Evolutionary conservation across 495 filamentous ascomycete genomes (phyloP), one percentile per base, ranked within the genome.

Genomic region (Evansstolkia leycettana): DNA sequence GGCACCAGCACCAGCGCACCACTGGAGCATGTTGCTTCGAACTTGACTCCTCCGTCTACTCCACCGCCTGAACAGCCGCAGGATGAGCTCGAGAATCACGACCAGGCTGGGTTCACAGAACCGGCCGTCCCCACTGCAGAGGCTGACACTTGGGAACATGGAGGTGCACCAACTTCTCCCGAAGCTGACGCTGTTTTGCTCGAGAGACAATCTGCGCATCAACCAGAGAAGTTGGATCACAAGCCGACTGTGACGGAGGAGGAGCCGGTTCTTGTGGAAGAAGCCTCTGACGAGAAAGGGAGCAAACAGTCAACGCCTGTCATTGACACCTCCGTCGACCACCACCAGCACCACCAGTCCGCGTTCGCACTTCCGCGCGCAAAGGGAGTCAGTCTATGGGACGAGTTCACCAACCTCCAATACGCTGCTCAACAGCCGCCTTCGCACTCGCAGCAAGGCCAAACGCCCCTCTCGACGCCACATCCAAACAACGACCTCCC

Each of bases 251-350:
- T 2, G 26, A 7, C 23, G 9, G 36, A 33, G 17, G 28, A 27
- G 17, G 28, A 41, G 33, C 24, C 37, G 2, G 4, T n/a, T 7
- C 33, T 32, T 17, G 31, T 27, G 9, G 24, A 35, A 41, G 36
- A 40, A 34, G 9, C 39, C 25, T 1, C 19, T 31, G 32, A 37
- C 24, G 41, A 39, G 10, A 17, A 16, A 18, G 33, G 37, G 40
- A 38, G 38, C 8, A 35, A 41, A 23, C 17, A 37, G 33, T 40
- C 39, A 19, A 50, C 46, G 34, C 51, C 59, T 7, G 38, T 62
- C 33, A 61, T 65, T 33, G 60, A 66, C 47, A 64, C 59, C 38
- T 64, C 60, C 17, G 62, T 64, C 17, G 56, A 54, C 4, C 14
- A 17, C 14, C 14, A 33, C 7, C 38, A 29, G 28, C 28, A 29